Evolutionary conservation across 2,329 filamentous ascomycete species (phyloP).

Genomic region (Orbilia oligospora): DNA sequence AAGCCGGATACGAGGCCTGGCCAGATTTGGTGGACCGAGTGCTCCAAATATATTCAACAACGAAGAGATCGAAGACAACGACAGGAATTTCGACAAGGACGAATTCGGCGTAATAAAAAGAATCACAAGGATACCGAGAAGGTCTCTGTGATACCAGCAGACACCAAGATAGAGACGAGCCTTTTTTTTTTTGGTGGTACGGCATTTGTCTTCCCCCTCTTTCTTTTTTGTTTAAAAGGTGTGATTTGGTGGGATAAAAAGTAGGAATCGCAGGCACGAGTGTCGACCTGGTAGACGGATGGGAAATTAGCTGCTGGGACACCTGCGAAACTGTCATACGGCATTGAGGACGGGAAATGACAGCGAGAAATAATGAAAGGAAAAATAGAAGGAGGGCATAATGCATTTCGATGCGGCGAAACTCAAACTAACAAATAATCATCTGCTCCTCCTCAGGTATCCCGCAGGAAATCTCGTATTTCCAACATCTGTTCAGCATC

Average conservation of each 20-base stretch:
- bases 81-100: slow-evolving; percentile 30
- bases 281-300: slow-evolving; percentile 19
- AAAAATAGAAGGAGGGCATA: background rate
- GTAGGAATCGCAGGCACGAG: background rate
- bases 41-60: slow-evolving; percentile 34
- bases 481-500: slow-evolving; percentile 33
- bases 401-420: slow-evolving; percentile 21
- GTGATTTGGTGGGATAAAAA: background rate
- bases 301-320: background rate
- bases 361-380: slow-evolving; percentile 7
- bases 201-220: background rate
- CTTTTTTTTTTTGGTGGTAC: slow-evolving; percentile 30
- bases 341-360: slow-evolving; percentile 38
- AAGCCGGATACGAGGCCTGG: slow-evolving; percentile 44
- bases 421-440: slow-evolving; percentile 4
- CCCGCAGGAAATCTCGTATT: slow-evolving; percentile 17
- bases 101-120: slow-evolving; percentile 42
- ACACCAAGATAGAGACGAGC: slow-evolving; percentile 14
- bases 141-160: slow-evolving; percentile 39
- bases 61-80: slow-evolving; percentile 38
- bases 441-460: background rate
- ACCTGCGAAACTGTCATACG: slow-evolving; percentile 25
- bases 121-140: slow-evolving; percentile 29
- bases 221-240: slow-evolving; percentile 10
- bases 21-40: slow-evolving; percentile 53